Conservation (phyloP, 2,329 filamentous ascomycete genomes). For the Alternaria solani region DNA sequence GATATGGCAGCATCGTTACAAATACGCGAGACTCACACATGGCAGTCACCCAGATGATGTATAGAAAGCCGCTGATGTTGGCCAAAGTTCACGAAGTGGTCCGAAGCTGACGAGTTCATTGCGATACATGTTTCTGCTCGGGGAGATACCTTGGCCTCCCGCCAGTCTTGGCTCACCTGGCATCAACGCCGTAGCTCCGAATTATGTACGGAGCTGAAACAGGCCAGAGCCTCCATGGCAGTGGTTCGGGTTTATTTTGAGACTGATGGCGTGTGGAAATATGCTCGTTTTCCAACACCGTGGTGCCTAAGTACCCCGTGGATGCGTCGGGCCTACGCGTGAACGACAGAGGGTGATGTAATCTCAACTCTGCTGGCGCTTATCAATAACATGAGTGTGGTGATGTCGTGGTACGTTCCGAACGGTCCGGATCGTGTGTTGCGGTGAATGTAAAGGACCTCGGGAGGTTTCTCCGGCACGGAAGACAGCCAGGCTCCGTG, state of each 20-base stretch:
- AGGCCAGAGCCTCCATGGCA: not conserved
- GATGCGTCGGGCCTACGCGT: not conserved
- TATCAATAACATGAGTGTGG: not conserved
- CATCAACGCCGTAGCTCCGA: not conserved
- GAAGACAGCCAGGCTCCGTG: not conserved
- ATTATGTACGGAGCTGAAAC: not conserved
- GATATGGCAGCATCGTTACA: not conserved
- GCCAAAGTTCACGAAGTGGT: not conserved
- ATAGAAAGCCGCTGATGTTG: not conserved
- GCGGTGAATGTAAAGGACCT: not conserved
- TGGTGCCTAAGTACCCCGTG: too few species aligned
- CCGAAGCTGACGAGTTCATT: not conserved
- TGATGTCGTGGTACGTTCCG: not conserved
- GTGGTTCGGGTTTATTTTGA: not conserved
- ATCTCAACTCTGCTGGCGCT: not conserved
- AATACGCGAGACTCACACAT: not conserved
- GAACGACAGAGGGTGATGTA: not conserved
- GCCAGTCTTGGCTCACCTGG: not conserved
- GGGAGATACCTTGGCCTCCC: conserved; percentile 4
- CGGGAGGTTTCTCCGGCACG: not conserved
- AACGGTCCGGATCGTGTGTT: not conserved
- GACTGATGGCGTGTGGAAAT: not conserved
- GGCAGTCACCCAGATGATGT: not conserved
- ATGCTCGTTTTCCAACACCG: not conserved
- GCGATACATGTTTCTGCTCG: not conserved